Percentiles rank a stretch among this genome's conserved stretches.
These are phyloP conservation scores for Cornus kousa DNA, from an alignment of 148 eudicot species.

Conservation along the genomic window DNA sequence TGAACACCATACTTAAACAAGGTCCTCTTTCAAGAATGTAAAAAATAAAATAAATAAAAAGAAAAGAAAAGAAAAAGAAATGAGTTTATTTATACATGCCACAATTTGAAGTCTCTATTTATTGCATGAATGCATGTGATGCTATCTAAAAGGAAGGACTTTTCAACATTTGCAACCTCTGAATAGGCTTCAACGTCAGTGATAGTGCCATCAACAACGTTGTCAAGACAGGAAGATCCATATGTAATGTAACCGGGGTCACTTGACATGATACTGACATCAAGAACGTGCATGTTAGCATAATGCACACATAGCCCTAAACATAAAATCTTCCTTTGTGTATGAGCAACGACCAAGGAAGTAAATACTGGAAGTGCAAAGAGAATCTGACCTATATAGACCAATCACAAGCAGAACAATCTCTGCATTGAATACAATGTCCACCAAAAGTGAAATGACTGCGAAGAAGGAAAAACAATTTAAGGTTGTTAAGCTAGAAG, in stretches of 20 bases:
- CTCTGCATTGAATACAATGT: constrained; percentile 49
- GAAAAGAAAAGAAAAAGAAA: background rate
- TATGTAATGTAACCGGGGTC: constrained; percentile 62
- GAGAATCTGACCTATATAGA: constrained; percentile 46
- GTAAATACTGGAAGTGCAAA: background rate
- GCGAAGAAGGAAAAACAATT: constrained; percentile 14
- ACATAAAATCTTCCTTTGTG: background rate
- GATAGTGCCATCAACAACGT: constrained; percentile 15
- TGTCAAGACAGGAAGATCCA: constrained; percentile 27
- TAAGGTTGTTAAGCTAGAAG: background rate
- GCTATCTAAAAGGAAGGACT: constrained; percentile 5
- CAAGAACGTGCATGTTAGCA: constrained; percentile 22
- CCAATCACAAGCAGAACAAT: constrained; percentile 46
- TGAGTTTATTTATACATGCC: constrained; percentile 37
- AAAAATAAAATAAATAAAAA: background rate
- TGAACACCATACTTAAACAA: background rate
- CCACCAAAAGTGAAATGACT: constrained; percentile 43
- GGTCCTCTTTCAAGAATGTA: background rate
- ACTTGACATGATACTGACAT: constrained; percentile 51
- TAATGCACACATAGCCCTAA: background rate
- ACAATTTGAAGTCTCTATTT: constrained; percentile 19
- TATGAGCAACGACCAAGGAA: background rate
- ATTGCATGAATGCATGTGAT: constrained; percentile 26
- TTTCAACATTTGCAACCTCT: constrained; percentile 35
- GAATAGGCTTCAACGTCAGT: constrained; percentile 28